These are phyloP conservation scores for Rutstroemia sp. DNA, from an alignment of 2,329 filamentous ascomycete genomes.

Conservation along the genomic window DNA sequence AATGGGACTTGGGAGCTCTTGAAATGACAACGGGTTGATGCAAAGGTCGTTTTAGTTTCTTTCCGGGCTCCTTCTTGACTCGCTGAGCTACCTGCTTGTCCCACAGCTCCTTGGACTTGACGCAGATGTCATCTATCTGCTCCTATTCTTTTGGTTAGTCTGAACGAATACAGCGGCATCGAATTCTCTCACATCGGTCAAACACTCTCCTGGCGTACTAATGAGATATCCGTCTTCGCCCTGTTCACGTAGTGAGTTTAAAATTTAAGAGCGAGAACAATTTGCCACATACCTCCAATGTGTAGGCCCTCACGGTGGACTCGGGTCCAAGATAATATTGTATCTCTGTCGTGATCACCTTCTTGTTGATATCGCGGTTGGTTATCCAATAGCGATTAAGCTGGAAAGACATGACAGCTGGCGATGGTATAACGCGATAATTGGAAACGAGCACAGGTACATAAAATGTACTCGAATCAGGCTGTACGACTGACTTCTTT, in stretches of 20 bases:
- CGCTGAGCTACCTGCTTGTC: conserved; percentile 47
- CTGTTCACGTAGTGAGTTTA: conserved; percentile 29
- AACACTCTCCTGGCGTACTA: conserved; percentile 47
- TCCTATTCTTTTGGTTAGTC: conserved; percentile 35
- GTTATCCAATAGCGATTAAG: conserved; percentile 57
- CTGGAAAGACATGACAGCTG: conserved; percentile 27
- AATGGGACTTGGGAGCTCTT: conserved; percentile 28
- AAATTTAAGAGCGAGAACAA: conserved; percentile 19
- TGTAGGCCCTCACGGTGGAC: conserved; percentile 49
- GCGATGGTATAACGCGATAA: conserved; percentile 11
- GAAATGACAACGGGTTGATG: conserved; percentile 48
- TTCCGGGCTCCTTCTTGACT: conserved; percentile 36
- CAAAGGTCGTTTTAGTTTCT: conserved; percentile 47
- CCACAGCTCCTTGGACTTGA: conserved; percentile 51
- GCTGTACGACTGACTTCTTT: neutral
- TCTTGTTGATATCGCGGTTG: conserved; percentile 51
- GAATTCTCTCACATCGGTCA: conserved; percentile 46
- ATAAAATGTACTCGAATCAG: conserved; percentile 13
- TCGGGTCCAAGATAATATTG: conserved; percentile 52
- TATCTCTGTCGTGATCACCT: conserved; percentile 50
- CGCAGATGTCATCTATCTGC: conserved; percentile 56
- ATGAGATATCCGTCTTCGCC: conserved; percentile 56
- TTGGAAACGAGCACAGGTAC: neutral
- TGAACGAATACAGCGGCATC: neutral
- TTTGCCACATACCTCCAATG: conserved; percentile 40